These are phyloP conservation scores for Apophysomyces trapeziformis DNA, from an alignment of 371 early-diverging fungal genomes.

Conservation along the genomic window DNA sequence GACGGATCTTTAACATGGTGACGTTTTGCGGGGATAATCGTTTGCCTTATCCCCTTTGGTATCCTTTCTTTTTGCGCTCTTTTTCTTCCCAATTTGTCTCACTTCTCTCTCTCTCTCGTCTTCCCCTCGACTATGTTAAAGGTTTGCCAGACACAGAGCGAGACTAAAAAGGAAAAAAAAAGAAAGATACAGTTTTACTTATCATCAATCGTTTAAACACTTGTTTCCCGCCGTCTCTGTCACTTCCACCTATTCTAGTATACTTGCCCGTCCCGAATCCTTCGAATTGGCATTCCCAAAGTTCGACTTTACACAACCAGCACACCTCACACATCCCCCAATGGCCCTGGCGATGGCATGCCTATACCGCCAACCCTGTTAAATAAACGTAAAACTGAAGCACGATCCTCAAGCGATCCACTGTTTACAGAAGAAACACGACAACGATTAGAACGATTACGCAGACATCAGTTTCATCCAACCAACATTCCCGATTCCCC, in stretches of 20 bases:
- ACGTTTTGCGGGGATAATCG: neutral
- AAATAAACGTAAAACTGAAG: slow-evolving; percentile 2
- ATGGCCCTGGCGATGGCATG: neutral
- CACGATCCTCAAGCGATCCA: neutral
- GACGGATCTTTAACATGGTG: neutral
- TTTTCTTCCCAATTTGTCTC: neutral
- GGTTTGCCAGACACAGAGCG: neutral
- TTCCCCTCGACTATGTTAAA: neutral
- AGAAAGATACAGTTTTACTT: too few relatives aligned
- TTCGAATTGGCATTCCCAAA: neutral
- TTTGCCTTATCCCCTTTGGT: too few relatives aligned
- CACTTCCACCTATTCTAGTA: neutral
- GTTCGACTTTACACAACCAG: neutral
- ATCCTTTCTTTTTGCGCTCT: too few relatives aligned
- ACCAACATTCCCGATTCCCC: slow-evolving; percentile 62
- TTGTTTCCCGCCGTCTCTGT: neutral
- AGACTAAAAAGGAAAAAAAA: too few relatives aligned
- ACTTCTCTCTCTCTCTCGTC: neutral
- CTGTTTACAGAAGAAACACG: slow-evolving; percentile 46
- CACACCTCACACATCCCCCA: slow-evolving; percentile 1
- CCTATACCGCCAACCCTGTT: neutral
- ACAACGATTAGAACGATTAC: slow-evolving; percentile 36
- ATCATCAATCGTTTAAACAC: too few relatives aligned
- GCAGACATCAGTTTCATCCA: slow-evolving; percentile 51
- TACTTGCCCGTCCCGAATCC: neutral